Evolutionary conservation across 345 rosid species (phyloP), one percentile per base, ranked within the genome.

Genomic region (Tarenaya hassleriana): DNA sequence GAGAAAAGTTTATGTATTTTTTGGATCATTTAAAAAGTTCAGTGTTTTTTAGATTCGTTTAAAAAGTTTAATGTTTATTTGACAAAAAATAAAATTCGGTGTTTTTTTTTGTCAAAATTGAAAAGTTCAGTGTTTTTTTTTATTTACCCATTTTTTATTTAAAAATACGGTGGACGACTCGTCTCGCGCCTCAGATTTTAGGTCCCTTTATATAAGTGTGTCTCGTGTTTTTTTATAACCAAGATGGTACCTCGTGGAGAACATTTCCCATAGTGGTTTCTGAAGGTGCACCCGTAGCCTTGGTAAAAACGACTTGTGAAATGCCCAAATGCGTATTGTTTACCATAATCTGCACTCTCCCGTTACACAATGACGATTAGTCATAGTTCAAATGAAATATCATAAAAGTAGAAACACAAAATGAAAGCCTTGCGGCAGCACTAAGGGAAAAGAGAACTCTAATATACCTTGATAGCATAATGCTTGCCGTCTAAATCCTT

Each of bases 201-300:
- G n/a, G n/a, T n/a, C n/a, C n/a, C n/a, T n/a, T n/a, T n/a, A n/a
- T n/a, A n/a, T n/a, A n/a, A n/a, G n/a, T n/a, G n/a, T 35, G 7
- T 35, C 6, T 10, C 7, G 3, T 35, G n/a, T 7, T 24, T 47
- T 13, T 8, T 24, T 18, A 48, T 6, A 16, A 7, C 3, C 11
- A 16, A 19, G 9, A 39, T 13, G 47, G 41, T 81, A 92, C 98
- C 87, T 92, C 97, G 20, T 97, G 86, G 60, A 80, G 78, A 57
- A 92, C 98, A 70, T 92, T 97, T 17, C 81, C 76, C 98, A 92
- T 92, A 61, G 98, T 95, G 40, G 95, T 92, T 79, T 92, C 98
- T 42, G 94, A 92, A 63, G 98, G 98, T 55, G 83, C 88, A 66
- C 98, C 15, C 94, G 83, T 71, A 76, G 70, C 78, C 83, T 88